These are phyloP conservation scores for Ustilago lituana DNA, from an alignment of 1,284 basidiomycete genomes.

Conservation along the genomic window DNA sequence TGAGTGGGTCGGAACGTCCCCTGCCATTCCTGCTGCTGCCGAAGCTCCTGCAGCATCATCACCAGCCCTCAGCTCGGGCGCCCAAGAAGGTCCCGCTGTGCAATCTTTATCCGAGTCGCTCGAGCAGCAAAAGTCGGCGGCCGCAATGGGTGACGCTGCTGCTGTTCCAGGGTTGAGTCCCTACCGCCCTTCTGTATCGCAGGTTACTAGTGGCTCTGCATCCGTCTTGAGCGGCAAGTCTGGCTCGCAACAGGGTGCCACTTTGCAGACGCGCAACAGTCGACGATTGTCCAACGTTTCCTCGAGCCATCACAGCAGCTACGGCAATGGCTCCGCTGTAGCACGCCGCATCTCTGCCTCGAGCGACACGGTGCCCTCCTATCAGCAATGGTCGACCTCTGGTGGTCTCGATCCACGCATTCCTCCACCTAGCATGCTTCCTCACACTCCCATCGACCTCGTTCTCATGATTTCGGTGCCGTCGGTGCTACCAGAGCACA, in stretches of 20 bases:
- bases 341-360: constrained; percentile 20
- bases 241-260: constrained; percentile 36
- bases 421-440: constrained; percentile 69
- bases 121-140: constrained; percentile 5
- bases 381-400: constrained; percentile 60
- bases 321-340: constrained; percentile 13
- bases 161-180: constrained; percentile 14
- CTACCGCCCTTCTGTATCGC: constrained; percentile 3
- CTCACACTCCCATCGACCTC: constrained; percentile 88
- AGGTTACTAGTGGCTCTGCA: constrained; percentile 31
- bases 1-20: constrained; percentile 14
- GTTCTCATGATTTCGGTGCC: constrained; percentile 91
- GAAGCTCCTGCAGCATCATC: neutral
- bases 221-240: constrained; percentile 50
- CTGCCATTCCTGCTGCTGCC: constrained; percentile 3
- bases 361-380: constrained; percentile 29
- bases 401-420: constrained; percentile 58
- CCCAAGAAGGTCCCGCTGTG: neutral
- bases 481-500: constrained; percentile 41
- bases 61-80: neutral
- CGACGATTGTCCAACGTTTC: constrained; percentile 32
- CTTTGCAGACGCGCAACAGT: constrained; percentile 19
- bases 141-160: neutral
- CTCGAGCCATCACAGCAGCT: constrained; percentile 36
- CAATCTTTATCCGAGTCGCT: neutral